These are phyloP conservation scores for Plasmodium fragile DNA, from an alignment of 169 alveolate genomes.

Conservation along the genomic window DNA sequence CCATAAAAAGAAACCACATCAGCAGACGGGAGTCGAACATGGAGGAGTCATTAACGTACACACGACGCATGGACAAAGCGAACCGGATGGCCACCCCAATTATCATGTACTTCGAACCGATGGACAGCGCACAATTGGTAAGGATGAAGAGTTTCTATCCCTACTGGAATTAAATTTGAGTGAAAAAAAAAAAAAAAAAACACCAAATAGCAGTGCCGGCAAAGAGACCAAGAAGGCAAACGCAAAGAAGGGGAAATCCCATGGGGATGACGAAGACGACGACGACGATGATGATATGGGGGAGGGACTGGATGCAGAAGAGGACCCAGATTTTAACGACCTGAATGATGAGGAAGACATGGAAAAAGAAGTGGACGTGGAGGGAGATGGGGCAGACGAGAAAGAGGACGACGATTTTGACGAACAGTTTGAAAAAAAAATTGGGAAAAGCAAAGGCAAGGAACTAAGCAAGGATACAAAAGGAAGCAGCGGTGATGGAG, in stretches of 20 bases:
- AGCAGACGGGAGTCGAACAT: background rate
- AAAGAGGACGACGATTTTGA: background rate
- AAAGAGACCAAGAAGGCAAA: slow-evolving; percentile 12
- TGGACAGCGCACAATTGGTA: background rate
- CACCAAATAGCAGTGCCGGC: background rate
- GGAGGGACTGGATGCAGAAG: slow-evolving; percentile 5
- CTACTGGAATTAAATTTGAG: slow-evolving; percentile 18
- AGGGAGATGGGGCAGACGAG: background rate
- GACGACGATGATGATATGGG: slow-evolving; percentile 8
- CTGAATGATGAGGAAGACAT: slow-evolving; percentile 17
- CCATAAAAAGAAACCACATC: background rate
- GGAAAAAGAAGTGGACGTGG: slow-evolving; percentile 12
- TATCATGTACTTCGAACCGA: slow-evolving; percentile 6
- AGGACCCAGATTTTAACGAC: background rate
- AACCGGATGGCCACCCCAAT: background rate
- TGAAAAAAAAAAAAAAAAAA: slow-evolving; percentile 19
- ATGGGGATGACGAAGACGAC: background rate
- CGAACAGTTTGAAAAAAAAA: background rate
- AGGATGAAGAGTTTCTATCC: slow-evolving; percentile 42
- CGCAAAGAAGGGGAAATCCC: background rate
- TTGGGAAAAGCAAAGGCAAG: background rate
- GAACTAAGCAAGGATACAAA: background rate
- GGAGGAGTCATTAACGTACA: background rate
- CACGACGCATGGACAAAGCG: background rate
- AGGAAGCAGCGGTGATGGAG: background rate